These are phyloP conservation scores for Collariella sp. DNA, from an alignment of 495 filamentous ascomycete genomes.

Conservation along the genomic window DNA sequence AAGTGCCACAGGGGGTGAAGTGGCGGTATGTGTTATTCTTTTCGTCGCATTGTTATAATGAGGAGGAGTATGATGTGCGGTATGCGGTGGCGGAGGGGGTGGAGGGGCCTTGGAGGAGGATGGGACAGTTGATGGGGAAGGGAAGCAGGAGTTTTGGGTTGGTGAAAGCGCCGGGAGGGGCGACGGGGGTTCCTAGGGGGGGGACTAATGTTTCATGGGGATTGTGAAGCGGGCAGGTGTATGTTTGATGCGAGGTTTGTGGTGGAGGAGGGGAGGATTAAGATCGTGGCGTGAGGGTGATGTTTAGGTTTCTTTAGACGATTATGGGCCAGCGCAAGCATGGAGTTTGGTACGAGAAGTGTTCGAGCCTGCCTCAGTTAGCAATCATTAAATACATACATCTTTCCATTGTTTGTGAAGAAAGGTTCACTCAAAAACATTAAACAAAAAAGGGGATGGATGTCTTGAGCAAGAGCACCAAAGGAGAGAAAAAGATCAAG, in stretches of 20 bases:
- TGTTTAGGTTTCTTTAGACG: no score
- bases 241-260: constrained; percentile 17
- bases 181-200: constrained; percentile 16
- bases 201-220: constrained; percentile 43
- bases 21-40: constrained; percentile 54
- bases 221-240: constrained; percentile 33
- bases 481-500: no score
- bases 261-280: background rate
- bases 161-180: constrained; percentile 40
- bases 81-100: constrained; percentile 44
- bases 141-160: constrained; percentile 25
- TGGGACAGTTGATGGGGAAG: constrained; percentile 26
- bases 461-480: no score
- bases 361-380: no score
- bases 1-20: constrained; percentile 32
- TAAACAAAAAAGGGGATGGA: no score
- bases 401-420: no score
- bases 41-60: constrained; percentile 48
- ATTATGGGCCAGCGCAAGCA: no score
- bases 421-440: no score
- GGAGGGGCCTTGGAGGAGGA: constrained; percentile 39
- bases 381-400: no score
- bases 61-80: constrained; percentile 44
- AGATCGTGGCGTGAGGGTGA: background rate
- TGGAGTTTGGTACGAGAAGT: no score